Percentiles rank a stretch among this genome's conserved stretches.
phyloP scores from a whole-genome alignment of 805 yeast species.

The Brettanomyces sp. region DNA sequence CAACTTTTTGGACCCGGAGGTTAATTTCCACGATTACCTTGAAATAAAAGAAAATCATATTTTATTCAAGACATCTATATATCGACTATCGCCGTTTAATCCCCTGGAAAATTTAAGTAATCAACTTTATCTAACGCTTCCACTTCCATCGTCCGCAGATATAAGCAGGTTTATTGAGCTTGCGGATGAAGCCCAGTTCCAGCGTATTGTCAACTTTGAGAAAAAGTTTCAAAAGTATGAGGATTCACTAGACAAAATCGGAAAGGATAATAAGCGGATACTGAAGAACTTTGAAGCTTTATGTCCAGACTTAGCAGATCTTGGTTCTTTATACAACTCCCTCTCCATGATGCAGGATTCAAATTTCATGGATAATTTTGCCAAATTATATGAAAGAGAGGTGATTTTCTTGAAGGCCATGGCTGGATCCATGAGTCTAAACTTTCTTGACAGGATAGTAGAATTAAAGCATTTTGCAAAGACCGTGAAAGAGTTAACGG shows the following conservation, averaged over 20 bases:
- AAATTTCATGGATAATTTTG: slow-evolving; percentile 58
- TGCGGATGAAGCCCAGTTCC: slow-evolving; percentile 20
- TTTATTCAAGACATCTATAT: slow-evolving; percentile 41
- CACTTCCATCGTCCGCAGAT: slow-evolving; percentile 38
- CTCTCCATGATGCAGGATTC: slow-evolving; percentile 42
- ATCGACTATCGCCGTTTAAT: slow-evolving; percentile 50
- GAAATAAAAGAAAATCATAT: slow-evolving; percentile 43
- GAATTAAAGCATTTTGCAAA: slow-evolving; percentile 26
- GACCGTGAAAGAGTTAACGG: slow-evolving; percentile 23
- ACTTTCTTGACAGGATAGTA: slow-evolving; percentile 24
- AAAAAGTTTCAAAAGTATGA: slow-evolving; percentile 25
- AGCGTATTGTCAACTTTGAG: slow-evolving; percentile 21
- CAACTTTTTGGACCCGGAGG: slow-evolving; percentile 77
- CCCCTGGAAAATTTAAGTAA: slow-evolving; percentile 45
- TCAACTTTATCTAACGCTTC: slow-evolving; percentile 50
- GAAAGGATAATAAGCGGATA: slow-evolving; percentile 34
- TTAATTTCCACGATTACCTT: slow-evolving; percentile 73
- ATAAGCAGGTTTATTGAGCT: slow-evolving; percentile 16
- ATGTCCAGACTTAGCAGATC: slow-evolving; percentile 39
- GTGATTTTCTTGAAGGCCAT: slow-evolving; percentile 42
- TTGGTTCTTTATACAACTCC: slow-evolving; percentile 42
- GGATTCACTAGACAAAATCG: slow-evolving; percentile 21
- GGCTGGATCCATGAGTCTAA: slow-evolving; percentile 19
- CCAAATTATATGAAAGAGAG: slow-evolving; percentile 74
- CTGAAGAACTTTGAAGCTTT: slow-evolving; percentile 37